These are phyloP conservation scores for Chrysanthemum seticuspe DNA, from an alignment of 129 eudicot species.

Conservation along the genomic window DNA sequence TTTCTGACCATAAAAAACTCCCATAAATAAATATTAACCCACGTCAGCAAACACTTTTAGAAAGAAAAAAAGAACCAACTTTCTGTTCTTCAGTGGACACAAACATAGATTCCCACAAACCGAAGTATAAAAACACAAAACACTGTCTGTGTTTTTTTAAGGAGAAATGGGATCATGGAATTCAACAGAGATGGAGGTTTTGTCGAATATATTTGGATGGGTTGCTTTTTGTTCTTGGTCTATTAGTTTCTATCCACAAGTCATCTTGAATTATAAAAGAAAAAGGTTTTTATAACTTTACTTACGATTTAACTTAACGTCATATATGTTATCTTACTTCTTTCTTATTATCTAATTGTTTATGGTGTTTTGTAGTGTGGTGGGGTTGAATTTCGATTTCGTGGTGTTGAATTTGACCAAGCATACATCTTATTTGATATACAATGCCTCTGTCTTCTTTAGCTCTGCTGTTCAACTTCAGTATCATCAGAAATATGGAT, in stretches of 20 bases:
- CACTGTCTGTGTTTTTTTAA: neutral
- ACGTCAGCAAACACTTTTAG: no score
- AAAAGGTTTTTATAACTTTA: constrained; percentile 52
- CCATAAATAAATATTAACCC: no score
- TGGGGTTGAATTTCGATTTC: constrained; percentile 95
- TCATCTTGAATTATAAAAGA: constrained; percentile 72
- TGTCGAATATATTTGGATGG: constrained; percentile 76
- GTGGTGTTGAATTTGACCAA: constrained; percentile 87
- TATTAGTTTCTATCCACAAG: constrained; percentile 90
- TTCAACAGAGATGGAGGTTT: constrained; percentile 57
- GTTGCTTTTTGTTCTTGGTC: constrained; percentile 85
- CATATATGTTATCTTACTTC: neutral
- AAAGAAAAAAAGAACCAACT: no score
- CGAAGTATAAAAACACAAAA: no score
- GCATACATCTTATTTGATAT: constrained; percentile 86
- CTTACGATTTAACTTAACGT: neutral
- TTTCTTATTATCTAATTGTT: no score
- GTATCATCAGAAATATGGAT: constrained; percentile 77
- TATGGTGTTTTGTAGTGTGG: constrained; percentile 42
- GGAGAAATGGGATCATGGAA: constrained; percentile 73
- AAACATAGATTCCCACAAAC: no score
- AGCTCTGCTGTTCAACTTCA: constrained; percentile 73
- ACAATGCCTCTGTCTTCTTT: constrained; percentile 81
- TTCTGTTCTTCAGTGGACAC: no score
- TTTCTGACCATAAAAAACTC: no score